phyloP scores from a whole-genome alignment of 345 rosid species.

The Brassica incana region DNA sequence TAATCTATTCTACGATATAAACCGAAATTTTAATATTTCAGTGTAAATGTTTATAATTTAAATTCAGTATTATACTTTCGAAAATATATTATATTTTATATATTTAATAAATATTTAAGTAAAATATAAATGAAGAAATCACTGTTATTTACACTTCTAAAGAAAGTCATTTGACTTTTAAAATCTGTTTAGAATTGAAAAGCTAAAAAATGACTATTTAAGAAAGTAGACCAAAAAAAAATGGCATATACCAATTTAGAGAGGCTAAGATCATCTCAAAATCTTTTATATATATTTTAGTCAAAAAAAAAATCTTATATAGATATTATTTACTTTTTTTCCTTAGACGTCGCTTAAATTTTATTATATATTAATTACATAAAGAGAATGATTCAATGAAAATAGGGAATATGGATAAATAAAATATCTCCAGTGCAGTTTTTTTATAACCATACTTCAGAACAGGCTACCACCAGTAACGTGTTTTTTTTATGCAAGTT shows the following conservation, averaged over 20 bases:
- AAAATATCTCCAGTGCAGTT: background rate
- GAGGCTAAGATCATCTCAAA: background rate
- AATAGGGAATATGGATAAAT: background rate
- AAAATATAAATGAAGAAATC: background rate
- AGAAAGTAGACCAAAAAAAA: background rate
- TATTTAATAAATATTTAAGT: background rate
- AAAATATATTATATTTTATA: background rate
- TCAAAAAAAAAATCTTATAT: background rate
- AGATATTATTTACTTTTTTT: too few relatives aligned
- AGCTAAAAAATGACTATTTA: too few relatives aligned
- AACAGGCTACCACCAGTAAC: background rate
- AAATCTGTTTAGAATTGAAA: background rate
- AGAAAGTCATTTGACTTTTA: background rate
- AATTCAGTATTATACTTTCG: too few relatives aligned
- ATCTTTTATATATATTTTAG: background rate
- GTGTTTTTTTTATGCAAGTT: background rate
- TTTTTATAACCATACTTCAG: background rate
- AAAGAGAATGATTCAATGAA: too few relatives aligned
- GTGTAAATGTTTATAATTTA: background rate
- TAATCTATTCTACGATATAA: too few relatives aligned
- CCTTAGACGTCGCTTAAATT: too few relatives aligned
- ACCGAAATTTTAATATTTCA: background rate
- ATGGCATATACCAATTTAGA: background rate
- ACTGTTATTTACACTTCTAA: background rate
- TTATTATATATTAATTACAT: too few relatives aligned